A percentile compares a stretch with the other conserved stretches of the same genome.
phyloP scores from a whole-genome alignment of 306 rosid genomes.

The Rosa chinensis region DNA sequence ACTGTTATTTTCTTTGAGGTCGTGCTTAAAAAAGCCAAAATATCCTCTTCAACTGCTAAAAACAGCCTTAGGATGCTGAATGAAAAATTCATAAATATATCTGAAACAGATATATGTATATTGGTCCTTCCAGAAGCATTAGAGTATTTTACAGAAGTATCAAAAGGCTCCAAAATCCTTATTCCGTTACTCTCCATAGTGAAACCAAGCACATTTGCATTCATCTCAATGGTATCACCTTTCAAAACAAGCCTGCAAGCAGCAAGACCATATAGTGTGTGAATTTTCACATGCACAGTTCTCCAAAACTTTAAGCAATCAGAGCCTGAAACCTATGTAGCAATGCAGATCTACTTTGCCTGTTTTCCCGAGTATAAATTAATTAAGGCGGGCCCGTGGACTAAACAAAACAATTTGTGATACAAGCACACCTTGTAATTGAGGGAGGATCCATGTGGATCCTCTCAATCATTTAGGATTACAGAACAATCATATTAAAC shows the following conservation, averaged over 20 bases:
- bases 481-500: neutral
- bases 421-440: neutral
- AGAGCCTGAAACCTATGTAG: neutral
- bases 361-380: neutral
- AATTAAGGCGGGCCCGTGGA: neutral
- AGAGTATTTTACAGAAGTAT: slow-evolving; percentile 75
- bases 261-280: slow-evolving; percentile 33
- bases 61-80: slow-evolving; percentile 90
- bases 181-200: slow-evolving; percentile 95
- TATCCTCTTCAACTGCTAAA: slow-evolving; percentile 92
- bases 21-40: slow-evolving; percentile 83
- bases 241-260: slow-evolving; percentile 69
- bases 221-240: slow-evolving; percentile 78
- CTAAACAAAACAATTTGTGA: neutral
- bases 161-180: slow-evolving; percentile 95
- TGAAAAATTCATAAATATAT: slow-evolving; percentile 92
- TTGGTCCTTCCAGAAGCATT: slow-evolving; percentile 88
- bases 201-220: slow-evolving; percentile 77
- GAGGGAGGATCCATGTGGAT: neutral
- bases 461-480: neutral
- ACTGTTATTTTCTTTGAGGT: slow-evolving; percentile 84
- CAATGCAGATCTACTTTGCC: neutral
- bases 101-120: slow-evolving; percentile 73
- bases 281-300: slow-evolving; percentile 1
- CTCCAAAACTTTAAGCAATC: slow-evolving; percentile 8